Evolutionary conservation across 208 protist species (phyloP).

Genomic region (Acanthamoeba royreba): DNA sequence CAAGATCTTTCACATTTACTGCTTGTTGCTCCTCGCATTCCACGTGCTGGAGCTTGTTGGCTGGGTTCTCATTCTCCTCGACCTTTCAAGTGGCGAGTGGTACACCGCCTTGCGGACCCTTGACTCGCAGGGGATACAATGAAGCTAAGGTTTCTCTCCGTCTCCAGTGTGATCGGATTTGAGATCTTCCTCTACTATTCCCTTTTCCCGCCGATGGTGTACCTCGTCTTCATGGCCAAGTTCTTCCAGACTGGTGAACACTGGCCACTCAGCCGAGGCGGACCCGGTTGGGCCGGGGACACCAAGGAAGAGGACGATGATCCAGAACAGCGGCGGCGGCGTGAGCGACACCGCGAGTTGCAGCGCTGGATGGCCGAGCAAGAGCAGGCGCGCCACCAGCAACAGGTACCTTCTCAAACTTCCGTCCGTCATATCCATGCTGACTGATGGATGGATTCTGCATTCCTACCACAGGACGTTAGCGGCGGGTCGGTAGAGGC

Average conservation of each 20-base stretch:
- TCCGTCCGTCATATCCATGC: no score
- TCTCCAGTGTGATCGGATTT: neutral
- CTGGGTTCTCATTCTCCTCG: neutral
- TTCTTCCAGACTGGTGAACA: neutral
- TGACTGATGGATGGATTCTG: no score
- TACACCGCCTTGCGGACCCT: neutral
- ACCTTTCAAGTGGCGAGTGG: neutral
- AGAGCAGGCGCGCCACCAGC: neutral
- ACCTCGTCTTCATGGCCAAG: constrained; percentile 9
- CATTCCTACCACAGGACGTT: no score
- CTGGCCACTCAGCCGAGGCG: neutral
- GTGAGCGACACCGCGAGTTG: neutral
- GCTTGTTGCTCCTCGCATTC: neutral
- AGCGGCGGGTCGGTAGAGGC: no score
- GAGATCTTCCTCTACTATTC: constrained; percentile 17
- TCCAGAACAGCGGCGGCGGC: neutral
- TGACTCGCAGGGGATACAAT: no score
- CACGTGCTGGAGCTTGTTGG: neutral
- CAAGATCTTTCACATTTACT: neutral
- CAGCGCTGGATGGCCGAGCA: neutral
- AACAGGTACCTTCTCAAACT: no score
- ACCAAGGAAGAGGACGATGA: no score
- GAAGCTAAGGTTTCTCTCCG: neutral
- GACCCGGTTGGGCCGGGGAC: neutral
- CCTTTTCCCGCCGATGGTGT: neutral